phyloP scores from a whole-genome alignment of 202 grass and related monocot genomes.

The Tripidium arundinaceum region DNA sequence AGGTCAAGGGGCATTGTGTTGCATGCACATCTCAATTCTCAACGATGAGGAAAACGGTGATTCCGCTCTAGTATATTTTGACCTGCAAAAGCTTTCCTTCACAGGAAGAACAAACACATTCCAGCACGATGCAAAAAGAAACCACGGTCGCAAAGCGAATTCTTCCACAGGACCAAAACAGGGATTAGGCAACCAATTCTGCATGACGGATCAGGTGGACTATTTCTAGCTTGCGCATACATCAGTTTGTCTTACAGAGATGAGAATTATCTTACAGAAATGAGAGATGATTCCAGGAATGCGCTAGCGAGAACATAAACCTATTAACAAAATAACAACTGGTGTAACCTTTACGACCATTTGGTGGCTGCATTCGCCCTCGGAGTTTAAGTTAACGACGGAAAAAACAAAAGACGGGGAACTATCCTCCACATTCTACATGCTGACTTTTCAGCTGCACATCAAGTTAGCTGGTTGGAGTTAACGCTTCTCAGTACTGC shows the following conservation, averaged over 20 bases:
- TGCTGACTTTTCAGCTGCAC: constrained; percentile 27
- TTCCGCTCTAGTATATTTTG: too few species aligned
- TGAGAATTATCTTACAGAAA: constrained; percentile 30
- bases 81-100: too few species aligned
- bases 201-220: neutral
- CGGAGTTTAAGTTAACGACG: neutral
- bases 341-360: constrained; percentile 27
- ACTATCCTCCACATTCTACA: constrained; percentile 32
- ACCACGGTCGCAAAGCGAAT: too few species aligned
- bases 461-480: constrained; percentile 27
- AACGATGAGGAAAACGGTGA: too few species aligned
- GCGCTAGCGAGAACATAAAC: neutral
- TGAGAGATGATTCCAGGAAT: constrained; percentile 8
- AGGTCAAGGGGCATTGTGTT: too few species aligned
- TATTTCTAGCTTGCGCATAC: constrained; percentile 14
- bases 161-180: neutral
- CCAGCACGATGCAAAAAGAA: too few species aligned
- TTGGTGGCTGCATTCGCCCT: constrained; percentile 8
- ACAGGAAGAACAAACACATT: too few species aligned
- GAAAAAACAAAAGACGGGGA: neutral
- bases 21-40: too few species aligned
- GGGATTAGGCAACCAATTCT: neutral
- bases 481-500: constrained; percentile 26
- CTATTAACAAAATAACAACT: neutral
- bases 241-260: constrained; percentile 24